These are phyloP conservation scores for Gastroboletus turbinatus DNA, from an alignment of 1,284 basidiomycete genomes.

Conservation along the genomic window DNA sequence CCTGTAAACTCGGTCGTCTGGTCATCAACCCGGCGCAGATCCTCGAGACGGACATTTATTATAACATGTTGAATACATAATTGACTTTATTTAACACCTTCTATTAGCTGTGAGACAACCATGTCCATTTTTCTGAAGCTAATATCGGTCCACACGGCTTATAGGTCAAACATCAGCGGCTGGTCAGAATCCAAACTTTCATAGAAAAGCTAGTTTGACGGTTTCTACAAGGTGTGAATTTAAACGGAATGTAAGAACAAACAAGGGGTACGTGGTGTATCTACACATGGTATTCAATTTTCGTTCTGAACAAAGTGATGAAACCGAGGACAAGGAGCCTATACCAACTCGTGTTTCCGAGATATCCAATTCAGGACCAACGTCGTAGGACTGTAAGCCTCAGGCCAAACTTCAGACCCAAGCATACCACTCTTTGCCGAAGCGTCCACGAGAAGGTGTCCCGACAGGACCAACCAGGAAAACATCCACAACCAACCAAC, in stretches of 20 bases:
- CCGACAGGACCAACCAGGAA: slow-evolving; percentile 47
- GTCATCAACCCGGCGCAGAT: background rate
- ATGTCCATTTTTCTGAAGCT: background rate
- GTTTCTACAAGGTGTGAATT: background rate
- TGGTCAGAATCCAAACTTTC: background rate
- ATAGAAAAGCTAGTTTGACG: background rate
- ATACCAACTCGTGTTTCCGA: background rate
- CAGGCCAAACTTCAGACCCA: slow-evolving; percentile 12
- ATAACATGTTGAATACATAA: background rate
- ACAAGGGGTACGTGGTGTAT: background rate
- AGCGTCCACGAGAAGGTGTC: slow-evolving; percentile 48
- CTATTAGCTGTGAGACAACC: background rate
- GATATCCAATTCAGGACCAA: slow-evolving; percentile 21
- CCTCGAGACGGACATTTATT: background rate
- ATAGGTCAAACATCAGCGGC: background rate
- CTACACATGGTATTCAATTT: background rate
- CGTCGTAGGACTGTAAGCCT: slow-evolving; percentile 22
- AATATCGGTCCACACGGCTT: background rate
- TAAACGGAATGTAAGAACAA: background rate
- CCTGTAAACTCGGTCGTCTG: background rate
- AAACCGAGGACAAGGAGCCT: background rate
- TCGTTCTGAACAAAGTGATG: background rate
- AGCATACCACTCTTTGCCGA: slow-evolving; percentile 47
- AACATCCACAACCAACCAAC: slow-evolving; percentile 51
- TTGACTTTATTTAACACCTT: background rate